Base-by-base conservation (phyloP, 73 alveolate species). In the Halteria grandinella region DNA sequence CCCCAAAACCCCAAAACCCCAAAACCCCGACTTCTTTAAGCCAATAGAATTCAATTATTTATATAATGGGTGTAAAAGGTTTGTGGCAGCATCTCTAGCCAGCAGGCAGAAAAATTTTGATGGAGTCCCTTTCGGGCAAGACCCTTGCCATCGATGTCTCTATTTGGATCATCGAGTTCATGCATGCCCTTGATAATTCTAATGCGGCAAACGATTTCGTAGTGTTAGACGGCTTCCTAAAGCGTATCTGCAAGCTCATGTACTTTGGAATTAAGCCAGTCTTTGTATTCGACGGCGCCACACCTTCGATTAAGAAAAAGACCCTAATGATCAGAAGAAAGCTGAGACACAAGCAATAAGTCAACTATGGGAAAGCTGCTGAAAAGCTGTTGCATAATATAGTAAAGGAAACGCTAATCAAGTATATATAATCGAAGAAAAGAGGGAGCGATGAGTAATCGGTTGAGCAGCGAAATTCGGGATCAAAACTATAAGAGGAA, bases 201-300 rank as follows among this genome's bases (percentile, higher is more conserved):
- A 7, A 5, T 7, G 69, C 58, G 25, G 36, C 59, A 12, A 58
- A 58, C 41, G 83, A 52, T n/a, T 47, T 52, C 33, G 43, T 36
- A 50, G 78, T 72, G 39, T 48, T 91, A 12, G 84, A 87, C 52
- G 97, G 97, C 37, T 87, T 91, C 24, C 27, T 91, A 48, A 87
- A 78, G 75, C 69, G 97, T 69, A 69, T 91, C 0, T 79, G 88
- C 55, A 80, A 84, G 40, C 85, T 91, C 20, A 52, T 91, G 23
- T 78, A 57, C 86, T 81, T 75, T 40, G 97, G 97, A 15, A 82
- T 91, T 14, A 91, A 91, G 48, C 97, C 97, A 11, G 89, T 91
- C 14, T 91, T 91, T 64, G 97, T 91, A 20, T 91, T 91, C 69
- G 97, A 91, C 83, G 97, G 97, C 10, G 60, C 72, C 14, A 77